Percentiles rank a stretch among this genome's conserved stretches.
These are phyloP conservation scores for Cordyceps farinosa DNA, from an alignment of 2,329 filamentous ascomycete genomes.

Conservation along the genomic window DNA sequence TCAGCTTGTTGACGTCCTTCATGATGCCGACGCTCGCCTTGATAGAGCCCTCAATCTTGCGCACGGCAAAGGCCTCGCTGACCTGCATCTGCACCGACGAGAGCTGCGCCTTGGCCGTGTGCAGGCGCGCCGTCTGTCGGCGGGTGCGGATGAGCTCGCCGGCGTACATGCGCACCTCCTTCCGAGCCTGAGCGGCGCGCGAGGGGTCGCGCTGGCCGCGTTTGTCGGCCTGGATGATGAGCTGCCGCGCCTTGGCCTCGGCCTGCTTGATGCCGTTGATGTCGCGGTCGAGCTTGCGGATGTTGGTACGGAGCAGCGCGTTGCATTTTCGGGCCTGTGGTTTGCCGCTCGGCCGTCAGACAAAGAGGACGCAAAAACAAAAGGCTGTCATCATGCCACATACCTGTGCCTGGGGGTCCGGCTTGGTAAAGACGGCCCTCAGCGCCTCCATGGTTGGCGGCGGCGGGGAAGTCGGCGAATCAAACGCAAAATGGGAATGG, in stretches of 20 bases:
- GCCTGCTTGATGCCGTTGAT: conserved; percentile 73
- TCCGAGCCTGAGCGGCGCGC: conserved; percentile 72
- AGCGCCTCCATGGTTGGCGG: conserved; percentile 74
- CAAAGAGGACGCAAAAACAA: neutral
- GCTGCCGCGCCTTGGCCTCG: conserved; percentile 78
- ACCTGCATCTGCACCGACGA: conserved; percentile 96
- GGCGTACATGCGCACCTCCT: conserved; percentile 84
- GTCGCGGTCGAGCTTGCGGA: conserved; percentile 92
- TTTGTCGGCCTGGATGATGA: conserved; percentile 78
- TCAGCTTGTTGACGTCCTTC: conserved; percentile 89
- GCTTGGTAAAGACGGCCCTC: conserved; percentile 82
- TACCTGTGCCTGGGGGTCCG: conserved; percentile 91
- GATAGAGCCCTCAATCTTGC: conserved; percentile 93
- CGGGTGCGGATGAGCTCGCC: conserved; percentile 81
- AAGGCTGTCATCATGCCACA: conserved; percentile 23
- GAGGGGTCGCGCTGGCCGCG: conserved; percentile 77
- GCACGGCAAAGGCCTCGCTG: conserved; percentile 89
- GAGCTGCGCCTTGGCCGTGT: conserved; percentile 87
- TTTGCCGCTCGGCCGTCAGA: neutral
- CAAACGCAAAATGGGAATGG: conserved; percentile 7
- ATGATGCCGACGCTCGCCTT: conserved; percentile 85
- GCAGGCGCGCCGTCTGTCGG: conserved; percentile 68
- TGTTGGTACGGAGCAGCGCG: conserved; percentile 79
- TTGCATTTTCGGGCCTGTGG: conserved; percentile 91
- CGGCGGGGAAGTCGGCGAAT: conserved; percentile 14